phyloP scores from a whole-genome alignment of 179 eudicot species.

The Corrigiola litoralis region DNA sequence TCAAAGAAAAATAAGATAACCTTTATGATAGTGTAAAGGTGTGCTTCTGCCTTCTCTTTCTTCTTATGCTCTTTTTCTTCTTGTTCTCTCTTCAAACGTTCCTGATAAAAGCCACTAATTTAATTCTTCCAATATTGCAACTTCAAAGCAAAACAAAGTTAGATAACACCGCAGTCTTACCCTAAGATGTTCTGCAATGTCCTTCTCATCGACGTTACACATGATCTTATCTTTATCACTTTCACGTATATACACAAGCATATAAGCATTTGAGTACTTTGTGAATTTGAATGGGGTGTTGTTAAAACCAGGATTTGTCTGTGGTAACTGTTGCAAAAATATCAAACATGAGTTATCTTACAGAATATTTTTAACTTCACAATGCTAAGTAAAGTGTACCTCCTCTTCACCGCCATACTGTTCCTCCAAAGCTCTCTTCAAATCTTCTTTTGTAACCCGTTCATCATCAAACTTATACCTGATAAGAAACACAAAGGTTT shows the following conservation, averaged over 20 bases:
- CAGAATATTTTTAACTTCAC: not conserved
- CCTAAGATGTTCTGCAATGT: constrained; percentile 65
- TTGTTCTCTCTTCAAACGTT: constrained; percentile 63
- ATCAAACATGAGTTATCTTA: constrained; percentile 6
- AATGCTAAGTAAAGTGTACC: constrained; percentile 30
- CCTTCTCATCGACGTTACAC: constrained; percentile 71
- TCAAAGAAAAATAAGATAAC: constrained; percentile 16
- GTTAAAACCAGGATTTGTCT: constrained; percentile 67
- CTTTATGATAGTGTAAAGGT: constrained; percentile 68
- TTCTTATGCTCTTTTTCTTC: constrained; percentile 68
- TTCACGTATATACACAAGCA: constrained; percentile 70
- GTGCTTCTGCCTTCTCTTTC: constrained; percentile 77
- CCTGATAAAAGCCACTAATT: constrained; percentile 27
- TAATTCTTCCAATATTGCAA: not conserved
- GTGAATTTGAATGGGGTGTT: constrained; percentile 66
- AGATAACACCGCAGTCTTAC: constrained; percentile 28
- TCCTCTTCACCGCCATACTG: constrained; percentile 82
- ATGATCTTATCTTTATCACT: constrained; percentile 65
- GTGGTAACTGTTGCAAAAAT: constrained; percentile 44
- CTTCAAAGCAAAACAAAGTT: not conserved
- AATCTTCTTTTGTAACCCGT: constrained; percentile 69
- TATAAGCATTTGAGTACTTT: constrained; percentile 71
- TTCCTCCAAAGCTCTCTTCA: constrained; percentile 71
- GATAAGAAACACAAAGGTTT: constrained; percentile 7
- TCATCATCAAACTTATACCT: constrained; percentile 80